These are phyloP conservation scores for Phanerochaete carnosa DNA, from an alignment of 768 basidiomycete species.

Conservation along the genomic window DNA sequence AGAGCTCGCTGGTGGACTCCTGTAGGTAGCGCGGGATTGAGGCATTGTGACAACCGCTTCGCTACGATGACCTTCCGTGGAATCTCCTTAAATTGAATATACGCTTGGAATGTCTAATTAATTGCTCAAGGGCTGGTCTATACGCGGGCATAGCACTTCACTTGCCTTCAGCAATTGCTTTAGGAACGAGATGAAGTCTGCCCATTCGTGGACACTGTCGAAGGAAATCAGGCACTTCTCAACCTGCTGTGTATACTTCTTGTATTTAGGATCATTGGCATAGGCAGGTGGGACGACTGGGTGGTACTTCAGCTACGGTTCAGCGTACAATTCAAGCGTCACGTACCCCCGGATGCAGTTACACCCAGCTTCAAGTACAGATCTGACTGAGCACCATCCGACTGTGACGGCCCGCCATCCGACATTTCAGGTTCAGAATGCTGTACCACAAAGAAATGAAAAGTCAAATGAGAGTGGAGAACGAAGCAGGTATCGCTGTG, in stretches of 20 bases:
- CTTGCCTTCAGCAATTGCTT: constrained; percentile 88
- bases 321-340: not conserved
- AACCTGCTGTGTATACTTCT: constrained; percentile 89
- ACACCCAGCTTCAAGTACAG: not conserved
- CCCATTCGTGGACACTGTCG: constrained; percentile 98
- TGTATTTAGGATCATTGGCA: constrained; percentile 86
- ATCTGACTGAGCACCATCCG: not conserved
- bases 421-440: not conserved
- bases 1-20: constrained; percentile 96
- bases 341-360: not conserved
- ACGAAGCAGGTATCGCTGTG: not conserved
- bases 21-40: constrained; percentile 96
- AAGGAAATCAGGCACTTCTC: constrained; percentile 92
- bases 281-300: constrained; percentile 41
- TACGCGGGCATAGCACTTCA: not conserved
- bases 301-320: not conserved
- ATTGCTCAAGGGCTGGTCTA: not conserved
- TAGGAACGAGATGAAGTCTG: constrained; percentile 96
- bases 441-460: not conserved
- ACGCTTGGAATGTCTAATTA: constrained; percentile 83
- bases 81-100: constrained; percentile 93
- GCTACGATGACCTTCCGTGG: constrained; percentile 92
- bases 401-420: not conserved
- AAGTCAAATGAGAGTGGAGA: not conserved
- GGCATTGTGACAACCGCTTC: constrained; percentile 92